phyloP scores from a whole-genome alignment of 2,329 filamentous ascomycete species.

The Trichoderma endophyticum region DNA sequence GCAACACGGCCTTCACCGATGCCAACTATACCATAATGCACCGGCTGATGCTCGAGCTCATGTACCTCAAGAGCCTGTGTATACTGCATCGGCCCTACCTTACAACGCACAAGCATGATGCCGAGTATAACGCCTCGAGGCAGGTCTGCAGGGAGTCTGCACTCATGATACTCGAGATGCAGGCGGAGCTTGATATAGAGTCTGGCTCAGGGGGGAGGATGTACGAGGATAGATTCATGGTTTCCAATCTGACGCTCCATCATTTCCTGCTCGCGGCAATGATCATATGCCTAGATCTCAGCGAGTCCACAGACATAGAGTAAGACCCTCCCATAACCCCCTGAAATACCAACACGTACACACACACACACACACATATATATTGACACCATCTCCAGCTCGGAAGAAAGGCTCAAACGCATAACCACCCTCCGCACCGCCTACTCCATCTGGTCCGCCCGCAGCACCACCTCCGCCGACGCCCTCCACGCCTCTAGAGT shows the following conservation, averaged over 20 bases:
- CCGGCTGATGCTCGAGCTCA: slow-evolving; percentile 46
- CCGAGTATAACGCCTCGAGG: slow-evolving; percentile 38
- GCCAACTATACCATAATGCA: slow-evolving; percentile 46
- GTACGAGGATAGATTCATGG: slow-evolving; percentile 51
- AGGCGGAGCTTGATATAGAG: slow-evolving; percentile 46
- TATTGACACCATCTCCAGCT: not conserved
- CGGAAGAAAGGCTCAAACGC: slow-evolving; percentile 34
- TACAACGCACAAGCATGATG: slow-evolving; percentile 37
- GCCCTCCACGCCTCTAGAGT: slow-evolving; percentile 43
- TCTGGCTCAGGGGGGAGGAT: slow-evolving; percentile 49
- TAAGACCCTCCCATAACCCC: slow-evolving; percentile 21
- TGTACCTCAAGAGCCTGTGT: slow-evolving; percentile 48
- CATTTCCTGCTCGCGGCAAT: slow-evolving; percentile 59
- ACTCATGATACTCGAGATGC: slow-evolving; percentile 43
- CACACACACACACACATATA: not conserved
- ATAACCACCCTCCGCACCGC: slow-evolving; percentile 38
- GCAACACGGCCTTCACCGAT: slow-evolving; percentile 42
- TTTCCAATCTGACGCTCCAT: slow-evolving; percentile 51
- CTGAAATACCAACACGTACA: not conserved
- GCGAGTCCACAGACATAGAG: slow-evolving; percentile 39
- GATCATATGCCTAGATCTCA: slow-evolving; percentile 54
- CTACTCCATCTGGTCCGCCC: slow-evolving; percentile 43
- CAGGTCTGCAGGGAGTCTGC: slow-evolving; percentile 43
- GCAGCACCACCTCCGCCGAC: slow-evolving; percentile 38
- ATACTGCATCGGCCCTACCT: slow-evolving; percentile 50